Evolutionary conservation across 164 flowering plant species (phyloP).

Genomic region (Santalum album): DNA sequence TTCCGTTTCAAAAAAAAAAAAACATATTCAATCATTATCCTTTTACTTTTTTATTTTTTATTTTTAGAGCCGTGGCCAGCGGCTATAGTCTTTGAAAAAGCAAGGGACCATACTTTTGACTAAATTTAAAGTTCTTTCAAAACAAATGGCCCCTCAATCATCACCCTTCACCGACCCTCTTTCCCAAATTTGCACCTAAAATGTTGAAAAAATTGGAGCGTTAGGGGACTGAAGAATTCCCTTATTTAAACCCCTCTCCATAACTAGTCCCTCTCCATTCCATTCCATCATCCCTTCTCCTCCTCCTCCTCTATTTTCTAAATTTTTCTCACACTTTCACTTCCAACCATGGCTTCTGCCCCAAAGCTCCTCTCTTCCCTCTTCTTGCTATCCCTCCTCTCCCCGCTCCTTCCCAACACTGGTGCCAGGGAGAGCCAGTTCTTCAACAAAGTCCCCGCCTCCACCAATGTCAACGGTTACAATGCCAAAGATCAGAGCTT

Average conservation of each 20-base stretch:
- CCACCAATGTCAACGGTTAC: constrained; percentile 5
- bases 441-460: constrained; percentile 39
- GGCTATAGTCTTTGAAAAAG: too few relatives aligned
- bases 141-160: too few relatives aligned
- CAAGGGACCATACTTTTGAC: too few relatives aligned
- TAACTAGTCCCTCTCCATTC: background rate
- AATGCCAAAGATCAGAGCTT: background rate
- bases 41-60: too few relatives aligned
- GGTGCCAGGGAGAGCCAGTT: constrained; percentile 25
- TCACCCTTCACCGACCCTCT: constrained; percentile 1
- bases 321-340: background rate
- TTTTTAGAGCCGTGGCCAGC: too few relatives aligned
- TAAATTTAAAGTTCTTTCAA: too few relatives aligned
- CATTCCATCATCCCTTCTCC: background rate
- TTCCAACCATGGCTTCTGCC: constrained; percentile 27
- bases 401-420: constrained; percentile 27
- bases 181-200: constrained; percentile 18
- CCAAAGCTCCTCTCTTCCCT: constrained; percentile 19
- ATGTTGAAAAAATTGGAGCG: constrained; percentile 9
- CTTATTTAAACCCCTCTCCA: background rate
- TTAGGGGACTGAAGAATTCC: background rate
- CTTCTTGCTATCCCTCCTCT: constrained; percentile 25
- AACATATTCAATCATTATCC: too few relatives aligned
- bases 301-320: background rate
- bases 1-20: too few relatives aligned